Evolutionary conservation across 768 basidiomycete genomes (phyloP).

Genomic region (Mycena leptocephala): DNA sequence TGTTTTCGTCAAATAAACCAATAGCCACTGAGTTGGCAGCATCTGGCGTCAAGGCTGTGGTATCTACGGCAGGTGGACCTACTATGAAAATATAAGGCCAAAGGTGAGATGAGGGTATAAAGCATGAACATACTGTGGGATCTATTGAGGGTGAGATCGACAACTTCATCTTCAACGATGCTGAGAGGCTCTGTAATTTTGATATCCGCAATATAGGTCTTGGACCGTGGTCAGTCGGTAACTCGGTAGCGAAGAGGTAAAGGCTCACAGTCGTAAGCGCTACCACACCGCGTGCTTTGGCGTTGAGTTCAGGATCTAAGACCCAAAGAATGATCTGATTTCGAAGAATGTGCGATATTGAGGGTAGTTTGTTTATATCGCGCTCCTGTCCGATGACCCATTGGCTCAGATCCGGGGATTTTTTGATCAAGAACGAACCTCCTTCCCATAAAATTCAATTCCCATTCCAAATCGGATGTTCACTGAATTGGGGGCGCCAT

Average conservation of each 20-base stretch:
- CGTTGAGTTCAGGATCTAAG: constrained; percentile 9
- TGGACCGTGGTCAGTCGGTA: too few species aligned
- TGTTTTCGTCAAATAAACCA: neutral
- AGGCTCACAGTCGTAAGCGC: constrained; percentile 6
- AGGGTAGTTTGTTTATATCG: neutral
- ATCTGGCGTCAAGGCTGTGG: neutral
- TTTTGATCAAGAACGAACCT: neutral
- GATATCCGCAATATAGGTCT: constrained; percentile 24
- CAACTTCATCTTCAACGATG: constrained; percentile 3
- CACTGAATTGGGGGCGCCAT: neutral
- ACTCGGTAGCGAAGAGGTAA: too few species aligned
- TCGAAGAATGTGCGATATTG: constrained; percentile 9
- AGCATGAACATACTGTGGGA: neutral
- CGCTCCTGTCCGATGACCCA: neutral
- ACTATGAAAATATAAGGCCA: too few species aligned
- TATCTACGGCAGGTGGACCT: neutral
- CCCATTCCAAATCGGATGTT: constrained; percentile 24
- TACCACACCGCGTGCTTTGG: constrained; percentile 10
- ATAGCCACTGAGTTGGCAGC: constrained; percentile 11
- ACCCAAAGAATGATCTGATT: constrained; percentile 24
- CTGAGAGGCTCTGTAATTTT: neutral
- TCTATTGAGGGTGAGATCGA: neutral
- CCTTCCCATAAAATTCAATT: constrained; percentile 7
- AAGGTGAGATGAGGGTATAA: too few species aligned
- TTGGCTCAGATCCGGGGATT: neutral